Evolutionary conservation across 176 grass and related monocot genomes (phyloP).

Genomic region (Bolboschoenus planiculmis): DNA sequence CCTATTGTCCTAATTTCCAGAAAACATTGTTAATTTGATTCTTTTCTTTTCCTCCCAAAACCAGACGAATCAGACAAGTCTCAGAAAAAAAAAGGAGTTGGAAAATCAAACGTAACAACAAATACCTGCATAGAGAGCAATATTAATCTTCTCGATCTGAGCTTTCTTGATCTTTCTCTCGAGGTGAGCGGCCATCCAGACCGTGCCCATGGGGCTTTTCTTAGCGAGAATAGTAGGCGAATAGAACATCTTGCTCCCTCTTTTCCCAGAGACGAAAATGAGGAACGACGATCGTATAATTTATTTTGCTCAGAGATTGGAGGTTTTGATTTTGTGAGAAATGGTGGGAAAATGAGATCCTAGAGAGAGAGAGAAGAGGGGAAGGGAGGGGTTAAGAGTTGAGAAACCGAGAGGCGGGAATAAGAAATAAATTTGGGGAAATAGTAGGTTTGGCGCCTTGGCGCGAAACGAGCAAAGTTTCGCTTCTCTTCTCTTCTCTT

Average conservation of each 20-base stretch:
- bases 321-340: background rate
- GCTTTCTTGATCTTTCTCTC: slow-evolving; percentile 82
- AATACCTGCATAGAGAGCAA: slow-evolving; percentile 54
- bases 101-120: background rate
- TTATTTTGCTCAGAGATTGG: background rate
- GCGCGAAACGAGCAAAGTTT: background rate
- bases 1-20: background rate
- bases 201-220: slow-evolving; percentile 57
- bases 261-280: background rate
- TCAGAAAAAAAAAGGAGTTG: slow-evolving; percentile 7
- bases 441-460: background rate
- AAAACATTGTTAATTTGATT: background rate
- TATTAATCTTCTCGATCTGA: slow-evolving; percentile 73
- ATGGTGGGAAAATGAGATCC: background rate
- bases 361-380: background rate
- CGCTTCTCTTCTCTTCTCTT: background rate
- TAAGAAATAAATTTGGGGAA: background rate
- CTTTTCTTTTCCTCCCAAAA: background rate
- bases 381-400: background rate
- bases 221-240: slow-evolving; percentile 70
- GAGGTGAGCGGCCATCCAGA: slow-evolving; percentile 94
- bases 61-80: background rate
- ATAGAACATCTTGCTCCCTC: slow-evolving; percentile 58
- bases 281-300: background rate
- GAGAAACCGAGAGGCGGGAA: background rate